Conservation (phyloP, 2,329 filamentous ascomycete species). For the Pyricularia grisea region DNA sequence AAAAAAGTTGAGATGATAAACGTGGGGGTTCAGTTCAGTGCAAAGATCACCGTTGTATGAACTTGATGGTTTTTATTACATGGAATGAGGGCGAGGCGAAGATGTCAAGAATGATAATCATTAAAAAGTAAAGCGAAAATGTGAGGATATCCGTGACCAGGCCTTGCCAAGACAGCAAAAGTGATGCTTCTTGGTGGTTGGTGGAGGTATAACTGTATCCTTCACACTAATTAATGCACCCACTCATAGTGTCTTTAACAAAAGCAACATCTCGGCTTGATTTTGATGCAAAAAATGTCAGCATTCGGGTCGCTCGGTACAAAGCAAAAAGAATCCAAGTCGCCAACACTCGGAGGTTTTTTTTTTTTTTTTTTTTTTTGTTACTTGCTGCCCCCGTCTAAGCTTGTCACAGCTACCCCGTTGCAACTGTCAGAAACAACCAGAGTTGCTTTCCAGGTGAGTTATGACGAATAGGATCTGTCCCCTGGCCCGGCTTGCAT, state of each 20-base stretch:
- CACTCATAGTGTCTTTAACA: background rate
- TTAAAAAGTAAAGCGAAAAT: background rate
- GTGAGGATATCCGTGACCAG: too few relatives aligned
- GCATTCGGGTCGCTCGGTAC: background rate
- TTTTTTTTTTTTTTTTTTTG: too few relatives aligned
- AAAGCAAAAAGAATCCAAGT: background rate
- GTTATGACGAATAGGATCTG: background rate
- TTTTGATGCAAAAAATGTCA: background rate
- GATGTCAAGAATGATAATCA: background rate
- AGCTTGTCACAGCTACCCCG: background rate
- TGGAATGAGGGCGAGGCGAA: background rate
- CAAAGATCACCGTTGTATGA: background rate
- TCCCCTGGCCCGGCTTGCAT: background rate
- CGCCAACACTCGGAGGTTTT: background rate
- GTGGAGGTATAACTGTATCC: too few relatives aligned
- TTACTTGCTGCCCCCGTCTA: background rate
- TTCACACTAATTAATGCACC: too few relatives aligned
- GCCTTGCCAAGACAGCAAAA: too few relatives aligned
- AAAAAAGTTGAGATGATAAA: background rate
- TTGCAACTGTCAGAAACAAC: background rate
- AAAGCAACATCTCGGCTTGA: background rate
- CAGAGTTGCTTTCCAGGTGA: background rate
- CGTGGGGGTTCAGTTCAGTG: background rate
- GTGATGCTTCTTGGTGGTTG: too few relatives aligned
- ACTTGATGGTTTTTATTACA: background rate